These are phyloP conservation scores for Lactarius psammicola DNA, from an alignment of 768 basidiomycete species.

Conservation along the genomic window DNA sequence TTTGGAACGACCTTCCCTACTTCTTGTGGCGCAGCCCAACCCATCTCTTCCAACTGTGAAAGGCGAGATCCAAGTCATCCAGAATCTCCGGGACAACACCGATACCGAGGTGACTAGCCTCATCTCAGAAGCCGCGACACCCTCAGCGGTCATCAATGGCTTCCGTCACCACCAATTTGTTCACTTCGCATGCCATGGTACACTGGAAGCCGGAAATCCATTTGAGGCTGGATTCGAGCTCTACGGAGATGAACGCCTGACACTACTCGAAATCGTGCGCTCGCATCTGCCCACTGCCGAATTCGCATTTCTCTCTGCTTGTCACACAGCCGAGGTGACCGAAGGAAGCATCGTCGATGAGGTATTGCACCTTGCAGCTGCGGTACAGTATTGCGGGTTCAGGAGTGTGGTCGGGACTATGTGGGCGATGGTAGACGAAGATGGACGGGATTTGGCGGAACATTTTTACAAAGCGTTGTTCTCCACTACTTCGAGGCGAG, in stretches of 20 bases:
- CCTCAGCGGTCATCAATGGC: background rate
- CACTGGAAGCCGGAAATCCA: background rate
- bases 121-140: no score
- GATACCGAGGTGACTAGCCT: background rate
- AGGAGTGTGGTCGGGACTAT: slow-evolving; percentile 5
- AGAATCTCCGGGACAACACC: no score
- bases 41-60: background rate
- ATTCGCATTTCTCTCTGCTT: slow-evolving; percentile 11
- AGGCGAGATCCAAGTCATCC: background rate
- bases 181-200: slow-evolving; percentile 16
- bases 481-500: no score
- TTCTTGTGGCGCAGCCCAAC: slow-evolving; percentile 3
- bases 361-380: slow-evolving; percentile 16
- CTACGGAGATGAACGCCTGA: background rate
- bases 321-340: background rate
- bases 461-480: no score
- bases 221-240: slow-evolving; percentile 4
- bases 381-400: slow-evolving; percentile 16
- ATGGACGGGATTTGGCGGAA: no score
- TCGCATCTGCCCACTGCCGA: no score
- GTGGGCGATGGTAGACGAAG: slow-evolving; percentile 3
- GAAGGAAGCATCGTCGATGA: slow-evolving; percentile 14
- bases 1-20: no score
- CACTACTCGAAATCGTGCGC: background rate
- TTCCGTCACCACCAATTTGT: background rate